A percentile compares a stretch with the other conserved stretches of the same genome.
Evolutionary conservation across 495 filamentous ascomycete species (phyloP).

Genomic region (Daldinia concentrica): DNA sequence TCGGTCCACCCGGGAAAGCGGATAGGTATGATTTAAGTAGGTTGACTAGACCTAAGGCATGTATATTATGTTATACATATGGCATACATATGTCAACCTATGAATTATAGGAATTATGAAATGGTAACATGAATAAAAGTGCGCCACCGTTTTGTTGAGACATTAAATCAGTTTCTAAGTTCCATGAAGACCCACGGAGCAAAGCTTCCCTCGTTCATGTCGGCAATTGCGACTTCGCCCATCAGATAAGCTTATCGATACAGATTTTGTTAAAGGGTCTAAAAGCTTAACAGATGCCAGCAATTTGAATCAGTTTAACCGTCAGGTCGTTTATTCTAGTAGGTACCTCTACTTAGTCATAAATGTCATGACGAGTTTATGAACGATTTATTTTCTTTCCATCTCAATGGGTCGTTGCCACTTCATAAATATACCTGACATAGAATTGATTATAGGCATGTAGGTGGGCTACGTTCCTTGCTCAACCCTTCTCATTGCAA

Average conservation of each 20-base stretch:
- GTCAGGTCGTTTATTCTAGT: too few relatives aligned
- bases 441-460: too few relatives aligned
- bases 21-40: too few relatives aligned
- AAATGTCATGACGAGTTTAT: too few relatives aligned
- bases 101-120: neutral
- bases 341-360: too few relatives aligned
- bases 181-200: neutral
- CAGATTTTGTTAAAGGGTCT: neutral
- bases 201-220: neutral
- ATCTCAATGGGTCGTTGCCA: too few relatives aligned
- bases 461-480: too few relatives aligned
- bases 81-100: neutral
- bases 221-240: neutral
- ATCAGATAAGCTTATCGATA: constrained; percentile 4
- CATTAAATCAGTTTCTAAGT: neutral
- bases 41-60: too few relatives aligned
- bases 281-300: neutral
- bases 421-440: too few relatives aligned
- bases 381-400: too few relatives aligned
- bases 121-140: neutral
- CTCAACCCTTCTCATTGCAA: too few relatives aligned
- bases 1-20: neutral
- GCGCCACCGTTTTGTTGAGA: neutral
- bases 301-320: neutral
- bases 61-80: constrained; percentile 6